Evolutionary conservation across 352 stramenopile species (phyloP).

Genomic region (Pythium rishiriense): DNA sequence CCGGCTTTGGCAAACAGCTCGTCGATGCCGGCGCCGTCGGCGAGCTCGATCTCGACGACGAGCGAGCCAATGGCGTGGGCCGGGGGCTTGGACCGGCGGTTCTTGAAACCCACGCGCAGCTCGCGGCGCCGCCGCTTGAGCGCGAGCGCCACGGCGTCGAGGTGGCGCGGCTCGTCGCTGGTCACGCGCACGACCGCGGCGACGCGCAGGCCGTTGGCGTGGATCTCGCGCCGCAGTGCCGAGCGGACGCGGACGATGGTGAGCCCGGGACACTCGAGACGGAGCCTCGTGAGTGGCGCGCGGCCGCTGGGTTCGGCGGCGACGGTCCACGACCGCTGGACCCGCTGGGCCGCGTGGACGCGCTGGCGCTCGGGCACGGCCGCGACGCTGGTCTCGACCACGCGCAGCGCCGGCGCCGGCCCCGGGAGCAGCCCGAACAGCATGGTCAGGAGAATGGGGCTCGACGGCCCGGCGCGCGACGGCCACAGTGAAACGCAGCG

Average conservation of each 20-base stretch:
- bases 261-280: background rate
- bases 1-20: background rate
- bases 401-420: background rate
- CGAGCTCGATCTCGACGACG: slow-evolving; percentile 1
- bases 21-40: background rate
- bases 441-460: background rate
- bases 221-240: background rate
- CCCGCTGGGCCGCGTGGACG: background rate
- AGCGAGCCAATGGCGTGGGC: background rate
- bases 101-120: background rate
- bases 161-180: background rate
- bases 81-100: background rate
- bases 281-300: background rate
- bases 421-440: background rate
- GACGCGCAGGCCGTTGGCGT: background rate
- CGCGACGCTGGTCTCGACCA: background rate
- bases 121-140: background rate
- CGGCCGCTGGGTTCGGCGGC: background rate
- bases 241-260: slow-evolving; percentile 1
- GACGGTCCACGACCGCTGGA: background rate
- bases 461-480: no score
- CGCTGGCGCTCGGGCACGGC: background rate
- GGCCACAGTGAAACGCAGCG: no score
- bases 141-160: background rate
- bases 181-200: background rate